Conservation (phyloP, 2,329 filamentous ascomycete genomes). For the Xylariaceae sp. region DNA sequence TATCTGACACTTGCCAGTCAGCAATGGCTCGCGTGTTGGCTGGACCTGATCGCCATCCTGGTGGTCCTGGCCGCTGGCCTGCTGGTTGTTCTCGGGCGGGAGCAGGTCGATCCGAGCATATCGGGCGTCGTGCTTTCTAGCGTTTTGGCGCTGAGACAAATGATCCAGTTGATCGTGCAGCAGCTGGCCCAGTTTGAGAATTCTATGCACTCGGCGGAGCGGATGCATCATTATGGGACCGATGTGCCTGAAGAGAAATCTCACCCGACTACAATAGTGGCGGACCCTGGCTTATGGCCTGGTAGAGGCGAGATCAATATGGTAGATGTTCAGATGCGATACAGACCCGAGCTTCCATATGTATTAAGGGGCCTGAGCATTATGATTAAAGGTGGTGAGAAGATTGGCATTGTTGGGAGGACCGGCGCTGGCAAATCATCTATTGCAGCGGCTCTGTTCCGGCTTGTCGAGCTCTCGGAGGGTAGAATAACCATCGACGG, state of each 20-base stretch:
- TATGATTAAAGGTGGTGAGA: slow-evolving; percentile 59
- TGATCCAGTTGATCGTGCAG: slow-evolving; percentile 69
- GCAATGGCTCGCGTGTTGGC: slow-evolving; percentile 65
- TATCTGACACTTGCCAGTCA: slow-evolving; percentile 70
- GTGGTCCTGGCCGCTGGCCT: slow-evolving; percentile 59
- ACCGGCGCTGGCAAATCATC: slow-evolving; percentile 79
- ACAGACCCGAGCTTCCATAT: slow-evolving; percentile 66
- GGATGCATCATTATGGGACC: slow-evolving; percentile 67
- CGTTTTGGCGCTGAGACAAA: slow-evolving; percentile 43
- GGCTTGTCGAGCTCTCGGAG: slow-evolving; percentile 69
- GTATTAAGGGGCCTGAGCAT: slow-evolving; percentile 70
- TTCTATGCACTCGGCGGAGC: slow-evolving; percentile 70
- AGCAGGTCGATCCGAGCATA: slow-evolving; percentile 63
- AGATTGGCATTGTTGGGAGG: slow-evolving; percentile 76
- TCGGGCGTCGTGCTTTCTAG: slow-evolving; percentile 60
- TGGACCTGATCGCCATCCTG: slow-evolving; percentile 66
- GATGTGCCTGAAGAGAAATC: slow-evolving; percentile 66
- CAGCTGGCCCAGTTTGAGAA: slow-evolving; percentile 71
- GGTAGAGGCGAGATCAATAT: slow-evolving; percentile 69
- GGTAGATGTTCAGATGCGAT: slow-evolving; percentile 68
- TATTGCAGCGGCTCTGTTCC: slow-evolving; percentile 70
- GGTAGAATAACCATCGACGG: slow-evolving; percentile 72
- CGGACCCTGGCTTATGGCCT: slow-evolving; percentile 68
- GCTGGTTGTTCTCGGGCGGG: slow-evolving; percentile 65
- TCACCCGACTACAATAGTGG: slow-evolving; percentile 47